phyloP scores from a whole-genome alignment of 371 early-diverging fungal genomes.

The Apophysomyces elegans region DNA sequence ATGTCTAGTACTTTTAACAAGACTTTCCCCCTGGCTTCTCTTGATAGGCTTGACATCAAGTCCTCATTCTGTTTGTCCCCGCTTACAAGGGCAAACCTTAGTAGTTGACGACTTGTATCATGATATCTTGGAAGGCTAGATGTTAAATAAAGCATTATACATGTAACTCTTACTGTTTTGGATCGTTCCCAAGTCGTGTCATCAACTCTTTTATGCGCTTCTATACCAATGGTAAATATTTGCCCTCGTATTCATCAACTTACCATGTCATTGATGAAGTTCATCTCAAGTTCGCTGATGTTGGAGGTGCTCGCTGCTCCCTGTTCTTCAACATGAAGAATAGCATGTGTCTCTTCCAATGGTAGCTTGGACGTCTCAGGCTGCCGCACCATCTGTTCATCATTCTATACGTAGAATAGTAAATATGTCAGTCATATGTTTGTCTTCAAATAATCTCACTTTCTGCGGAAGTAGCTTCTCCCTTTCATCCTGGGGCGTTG shows the following conservation, averaged over 20 bases:
- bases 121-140: not conserved
- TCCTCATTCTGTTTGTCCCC: not conserved
- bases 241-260: not conserved
- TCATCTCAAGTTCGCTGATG: no score
- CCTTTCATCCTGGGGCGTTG: not conserved
- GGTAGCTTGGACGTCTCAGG: no score
- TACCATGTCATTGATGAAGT: not conserved
- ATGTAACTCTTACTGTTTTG: not conserved
- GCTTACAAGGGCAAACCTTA: not conserved
- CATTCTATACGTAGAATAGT: not conserved
- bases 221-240: not conserved
- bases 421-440: not conserved
- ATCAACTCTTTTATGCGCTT: not conserved
- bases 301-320: no score
- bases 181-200: not conserved
- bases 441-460: not conserved
- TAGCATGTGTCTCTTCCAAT: no score
- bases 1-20: not conserved
- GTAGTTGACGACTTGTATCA: not conserved
- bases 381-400: not conserved
- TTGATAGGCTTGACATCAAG: not conserved
- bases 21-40: not conserved
- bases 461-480: not conserved
- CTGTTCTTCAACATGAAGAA: no score
- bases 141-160: not conserved